Base-by-base conservation (phyloP, 441 rosid species). In the Pelargonium myrrhifolium region DNA sequence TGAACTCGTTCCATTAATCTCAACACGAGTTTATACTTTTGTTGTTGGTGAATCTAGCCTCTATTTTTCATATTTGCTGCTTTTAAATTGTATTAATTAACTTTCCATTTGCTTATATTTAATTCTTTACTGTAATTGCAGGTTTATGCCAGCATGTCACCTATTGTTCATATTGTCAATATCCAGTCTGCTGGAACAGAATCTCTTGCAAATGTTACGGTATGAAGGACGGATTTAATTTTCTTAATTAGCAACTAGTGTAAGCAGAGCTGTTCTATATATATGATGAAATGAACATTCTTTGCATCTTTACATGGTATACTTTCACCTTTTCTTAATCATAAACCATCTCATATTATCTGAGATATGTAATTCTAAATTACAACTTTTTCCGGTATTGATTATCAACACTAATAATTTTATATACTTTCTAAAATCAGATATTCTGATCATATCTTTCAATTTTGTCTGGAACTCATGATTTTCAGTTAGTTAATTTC, bases 71-170 rank as follows among this genome's bases (percentile, higher is more conserved):
- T 49, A 49, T 28, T 28, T 28, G 3, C 31, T 28, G 31, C 31
- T 28, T 28, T 28, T 28, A 28, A 28, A 28, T 28, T 28, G 31
- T 28, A 28, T 55, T 4, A 8, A 55, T 18, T 18, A 18, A 15
- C 60, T 55, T 2, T 28, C 31, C 31, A 28, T 28, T 28, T 28
- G 31, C 31, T 28, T 28, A 28, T 28, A 28, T 28, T 28, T 4
- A 18, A 0, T n/a, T 35, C 17, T 17, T 6, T 62, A 62, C 10
- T 14, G 10, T 21, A 0, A 56, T 73, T 68, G 24, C 73, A 74
- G 77, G 73, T 74, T 39, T 74, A 74, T 65, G 64, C 73, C 49
- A 74, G 77, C 31, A 74, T 74, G 65, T 68, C 66, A 24, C 77
- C 77, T 14, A 59, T 68, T 1, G 73, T 74, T 58, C 77, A 74